Percentiles rank a stretch among this genome's conserved stretches.
These are phyloP conservation scores for Melaleuca quinquenervia DNA, from an alignment of 345 rosid genomes.

Conservation along the genomic window DNA sequence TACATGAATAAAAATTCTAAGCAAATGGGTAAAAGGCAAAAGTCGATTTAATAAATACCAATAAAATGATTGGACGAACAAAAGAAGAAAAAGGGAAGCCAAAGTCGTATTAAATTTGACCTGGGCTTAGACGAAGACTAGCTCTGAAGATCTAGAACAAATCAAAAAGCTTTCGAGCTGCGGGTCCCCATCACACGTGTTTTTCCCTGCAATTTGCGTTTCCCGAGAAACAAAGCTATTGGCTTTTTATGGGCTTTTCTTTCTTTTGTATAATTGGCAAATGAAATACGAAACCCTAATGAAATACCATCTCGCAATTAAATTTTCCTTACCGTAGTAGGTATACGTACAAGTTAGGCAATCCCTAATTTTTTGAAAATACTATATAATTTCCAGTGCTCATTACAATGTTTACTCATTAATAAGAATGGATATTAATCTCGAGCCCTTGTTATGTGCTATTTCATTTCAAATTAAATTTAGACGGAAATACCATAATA, in stretches of 20 bases:
- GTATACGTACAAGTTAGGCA: too few species aligned
- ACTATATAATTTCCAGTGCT: too few species aligned
- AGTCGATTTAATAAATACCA: neutral
- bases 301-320: neutral
- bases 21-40: neutral
- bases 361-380: too few species aligned
- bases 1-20: neutral
- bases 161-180: neutral
- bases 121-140: neutral
- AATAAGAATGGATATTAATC: too few species aligned
- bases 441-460: too few species aligned
- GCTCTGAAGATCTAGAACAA: neutral
- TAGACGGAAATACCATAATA: neutral
- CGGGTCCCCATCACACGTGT: neutral
- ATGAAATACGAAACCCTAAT: neutral
- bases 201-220: neutral
- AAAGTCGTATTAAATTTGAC: neutral
- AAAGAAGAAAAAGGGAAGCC: neutral
- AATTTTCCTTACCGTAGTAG: neutral
- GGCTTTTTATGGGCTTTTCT: neutral
- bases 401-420: too few species aligned
- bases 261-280: neutral
- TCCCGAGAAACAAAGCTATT: neutral
- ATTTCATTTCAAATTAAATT: neutral
- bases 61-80: neutral